phyloP scores from a whole-genome alignment of 768 basidiomycete genomes.

The Gloeopeniophorella convolvens region DNA sequence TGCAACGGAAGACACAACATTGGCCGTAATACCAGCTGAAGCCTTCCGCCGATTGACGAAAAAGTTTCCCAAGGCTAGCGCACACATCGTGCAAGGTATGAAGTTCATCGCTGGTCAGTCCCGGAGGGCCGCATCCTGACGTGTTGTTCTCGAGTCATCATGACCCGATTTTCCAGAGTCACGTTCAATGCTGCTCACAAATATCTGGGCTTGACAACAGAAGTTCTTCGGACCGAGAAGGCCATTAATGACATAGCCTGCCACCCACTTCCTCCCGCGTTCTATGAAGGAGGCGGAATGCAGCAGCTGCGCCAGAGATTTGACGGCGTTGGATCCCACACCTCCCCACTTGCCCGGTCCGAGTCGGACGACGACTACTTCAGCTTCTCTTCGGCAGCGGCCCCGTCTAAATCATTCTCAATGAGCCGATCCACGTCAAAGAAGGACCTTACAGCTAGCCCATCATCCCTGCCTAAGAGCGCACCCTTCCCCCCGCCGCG shows the following conservation, averaged over 20 bases:
- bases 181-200: constrained; percentile 97
- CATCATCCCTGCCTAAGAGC: constrained; percentile 5
- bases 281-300: constrained; percentile 90
- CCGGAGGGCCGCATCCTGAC: constrained; percentile 3
- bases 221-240: constrained; percentile 94
- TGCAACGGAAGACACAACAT: constrained; percentile 87
- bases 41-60: constrained; percentile 92
- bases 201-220: constrained; percentile 90
- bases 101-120: neutral
- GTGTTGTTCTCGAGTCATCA: constrained; percentile 50
- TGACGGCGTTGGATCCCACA: constrained; percentile 38
- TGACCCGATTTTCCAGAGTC: constrained; percentile 93
- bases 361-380: constrained; percentile 56
- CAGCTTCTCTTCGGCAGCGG: constrained; percentile 24
- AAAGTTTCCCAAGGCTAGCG: constrained; percentile 95
- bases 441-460: constrained; percentile 26
- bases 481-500: constrained; percentile 21
- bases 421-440: constrained; percentile 18
- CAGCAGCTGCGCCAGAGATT: constrained; percentile 89
- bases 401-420: constrained; percentile 22
- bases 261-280: constrained; percentile 84
- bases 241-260: constrained; percentile 96
- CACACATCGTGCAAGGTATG: constrained; percentile 89
- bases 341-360: constrained; percentile 31
- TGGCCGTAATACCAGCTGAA: constrained; percentile 98